Evolutionary conservation across 495 filamentous ascomycete species (phyloP), one percentile per base, ranked within the genome.

Genomic region (Astrocystis sublimbata): DNA sequence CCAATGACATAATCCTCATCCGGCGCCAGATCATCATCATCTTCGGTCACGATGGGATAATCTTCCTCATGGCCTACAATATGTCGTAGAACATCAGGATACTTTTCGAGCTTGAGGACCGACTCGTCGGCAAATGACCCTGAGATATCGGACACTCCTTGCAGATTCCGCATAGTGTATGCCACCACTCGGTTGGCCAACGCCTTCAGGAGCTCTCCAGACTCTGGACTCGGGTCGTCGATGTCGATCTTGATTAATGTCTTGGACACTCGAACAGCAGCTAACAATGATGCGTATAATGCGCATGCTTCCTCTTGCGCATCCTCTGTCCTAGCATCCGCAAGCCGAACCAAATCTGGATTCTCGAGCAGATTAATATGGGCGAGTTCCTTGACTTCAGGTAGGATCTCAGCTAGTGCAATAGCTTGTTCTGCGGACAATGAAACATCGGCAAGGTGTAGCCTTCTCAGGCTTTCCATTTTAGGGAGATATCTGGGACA

Each of bases 1-100:
- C 93, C 92, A 68, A 98, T 92, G 40, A 98, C 92, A 74, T 98
- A 97, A 70, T 97, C 91, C 46, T 96, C 89, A 64, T 96, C 92
- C 1, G 93, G 91, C 26, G 91, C 89, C 17, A 86, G 82, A 4
- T 89, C 49, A 3, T 89, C 83, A 33, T 86, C 85, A 41, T 90
- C 83, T 53, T 79, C 33, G 75, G 81, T 61, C 74, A 78, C 31
- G 75, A 76, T 26, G 13, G 73, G 70, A 42, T 79, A 76, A 41
- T 83, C 83, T 46, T 93, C 85, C 51, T 92, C 90, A 45, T 82
- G 76, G n/a, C 83, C 83, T 35, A 85, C 77, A 41, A 86, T 75
- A 61, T 84, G 80, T 50, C 82, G 77, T 42, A 86, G 74, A 2
- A 80, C 82, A 30, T 85, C 79, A 10, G 83, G 84, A 50, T 83